Percentiles rank a stretch among this genome's conserved stretches.
phyloP scores from a whole-genome alignment of 2,329 filamentous ascomycete species.

The Davidsoniella neocaledoniae region DNA sequence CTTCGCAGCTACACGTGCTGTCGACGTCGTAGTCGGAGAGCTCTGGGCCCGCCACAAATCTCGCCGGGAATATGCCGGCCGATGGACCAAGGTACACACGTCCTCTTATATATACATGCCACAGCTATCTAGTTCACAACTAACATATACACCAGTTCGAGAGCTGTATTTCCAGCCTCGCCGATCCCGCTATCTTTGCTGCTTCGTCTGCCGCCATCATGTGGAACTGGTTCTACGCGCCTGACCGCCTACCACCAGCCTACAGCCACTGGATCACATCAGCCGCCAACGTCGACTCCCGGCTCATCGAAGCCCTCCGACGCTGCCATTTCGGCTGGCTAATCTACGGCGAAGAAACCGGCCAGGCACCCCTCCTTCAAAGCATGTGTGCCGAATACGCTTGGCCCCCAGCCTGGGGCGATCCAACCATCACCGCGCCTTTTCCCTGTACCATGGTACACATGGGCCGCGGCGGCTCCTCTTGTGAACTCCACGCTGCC shows the following conservation, averaged over 20 bases:
- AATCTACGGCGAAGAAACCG: slow-evolving; percentile 57
- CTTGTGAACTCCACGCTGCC: slow-evolving; percentile 57
- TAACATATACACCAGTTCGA: slow-evolving; percentile 15
- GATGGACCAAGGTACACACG: slow-evolving; percentile 30
- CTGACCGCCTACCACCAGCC: slow-evolving; percentile 49
- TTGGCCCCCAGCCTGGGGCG: slow-evolving; percentile 53
- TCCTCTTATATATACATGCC: neutral
- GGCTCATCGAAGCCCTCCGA: slow-evolving; percentile 58
- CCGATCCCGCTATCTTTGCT: slow-evolving; percentile 58
- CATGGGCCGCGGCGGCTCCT: slow-evolving; percentile 51
- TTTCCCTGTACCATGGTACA: slow-evolving; percentile 76
- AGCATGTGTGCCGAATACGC: slow-evolving; percentile 56
- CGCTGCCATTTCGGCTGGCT: slow-evolving; percentile 46
- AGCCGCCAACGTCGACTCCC: slow-evolving; percentile 56
- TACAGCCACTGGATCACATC: slow-evolving; percentile 74
- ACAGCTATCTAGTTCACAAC: neutral
- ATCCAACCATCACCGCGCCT: slow-evolving; percentile 51
- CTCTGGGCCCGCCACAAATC: slow-evolving; percentile 39
- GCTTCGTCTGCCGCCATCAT: slow-evolving; percentile 60
- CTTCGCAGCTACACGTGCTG: slow-evolving; percentile 55
- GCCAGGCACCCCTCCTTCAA: slow-evolving; percentile 48
- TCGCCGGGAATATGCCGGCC: slow-evolving; percentile 26
- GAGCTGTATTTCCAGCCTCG: slow-evolving; percentile 20
- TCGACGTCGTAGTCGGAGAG: slow-evolving; percentile 53
- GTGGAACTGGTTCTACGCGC: slow-evolving; percentile 77